Evolutionary conservation across 306 rosid genomes (phyloP), one percentile per base, ranked within the genome.

Genomic region (Ormosia emarginata): DNA sequence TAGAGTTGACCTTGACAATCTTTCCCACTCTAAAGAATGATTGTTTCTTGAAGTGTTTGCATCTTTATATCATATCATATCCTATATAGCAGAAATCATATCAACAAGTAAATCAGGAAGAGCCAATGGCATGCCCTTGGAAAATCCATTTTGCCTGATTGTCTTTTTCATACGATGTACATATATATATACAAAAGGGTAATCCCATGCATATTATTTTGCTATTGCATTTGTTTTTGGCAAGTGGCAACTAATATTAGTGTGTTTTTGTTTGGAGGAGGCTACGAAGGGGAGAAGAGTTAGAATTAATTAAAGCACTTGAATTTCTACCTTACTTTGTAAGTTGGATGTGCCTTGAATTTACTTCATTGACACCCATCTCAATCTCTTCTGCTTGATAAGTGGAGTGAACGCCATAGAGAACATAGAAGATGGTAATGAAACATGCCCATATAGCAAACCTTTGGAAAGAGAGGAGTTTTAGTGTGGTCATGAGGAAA

Each of bases 371-470:
- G 12, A 78, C 76, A 67, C 58, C 32, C 82, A 67, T 58, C 81
- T 80, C 92, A 85, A 64, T 85, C 84, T 90, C 94, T 85, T 95
- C 97, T 0, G 94, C 98, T 83, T 79, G 87, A 61, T 89, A 93
- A 61, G 98, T 95, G n/a, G 89, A 84, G 79, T 95, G 99, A 83
- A 95, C 99, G 6, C 99, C 98, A 77, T 95, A 95, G 30, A 93
- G 79, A 65, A 93, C 83, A 86, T 95, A 95, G 87, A 95, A 93
- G 86, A 91, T 59, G 34, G 90, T 89, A 49, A 91, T 89, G 75
- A 90, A 75, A 78, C 85, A 81, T 10, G 93, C 36, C 98, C 98
- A 93, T 4, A 95, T 52, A 17, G 82, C 97, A 77, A 95, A 92
- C 14, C 97, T 84, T 81, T 89, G 90, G 4, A 91, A 90, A 39